A percentile compares a stretch with the other conserved stretches of the same genome.
Conservation (phyloP, 768 basidiomycete species). For the Sarcodon sp. region DNA sequence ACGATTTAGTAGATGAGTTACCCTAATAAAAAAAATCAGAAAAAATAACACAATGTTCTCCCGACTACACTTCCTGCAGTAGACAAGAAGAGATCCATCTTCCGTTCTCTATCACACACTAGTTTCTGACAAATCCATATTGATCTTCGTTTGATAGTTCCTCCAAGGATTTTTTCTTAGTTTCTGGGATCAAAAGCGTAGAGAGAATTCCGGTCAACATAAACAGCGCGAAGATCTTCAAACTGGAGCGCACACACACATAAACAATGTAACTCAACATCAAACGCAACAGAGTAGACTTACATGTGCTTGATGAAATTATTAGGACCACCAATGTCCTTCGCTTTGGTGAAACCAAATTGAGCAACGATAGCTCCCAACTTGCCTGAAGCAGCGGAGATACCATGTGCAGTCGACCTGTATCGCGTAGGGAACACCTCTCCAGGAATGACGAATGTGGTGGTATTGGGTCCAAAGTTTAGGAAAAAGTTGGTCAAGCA, state of each 20-base stretch:
- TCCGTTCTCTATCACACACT: too few species aligned
- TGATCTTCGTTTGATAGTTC: conserved; percentile 66
- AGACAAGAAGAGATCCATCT: too few species aligned
- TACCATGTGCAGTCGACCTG: conserved; percentile 75
- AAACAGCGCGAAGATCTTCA: conserved; percentile 77
- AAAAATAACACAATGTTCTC: too few species aligned
- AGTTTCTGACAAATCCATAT: conserved; percentile 34
- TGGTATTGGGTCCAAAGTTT: conserved; percentile 77
- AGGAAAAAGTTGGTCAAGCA: conserved; percentile 86
- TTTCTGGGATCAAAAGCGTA: conserved; percentile 71
- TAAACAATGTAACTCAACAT: not conserved
- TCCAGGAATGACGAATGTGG: conserved; percentile 72
- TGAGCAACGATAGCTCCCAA: conserved; percentile 74
- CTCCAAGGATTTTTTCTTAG: conserved; percentile 53
- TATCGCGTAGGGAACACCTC: conserved; percentile 85
- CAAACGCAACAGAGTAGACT: conserved; percentile 13
- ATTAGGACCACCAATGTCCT: conserved; percentile 58
- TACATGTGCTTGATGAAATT: conserved; percentile 58
- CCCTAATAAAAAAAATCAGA: too few species aligned
- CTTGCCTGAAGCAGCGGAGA: conserved; percentile 76
- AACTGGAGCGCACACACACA: conserved; percentile 17
- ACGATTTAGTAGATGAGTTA: too few species aligned
- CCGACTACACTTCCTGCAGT: too few species aligned
- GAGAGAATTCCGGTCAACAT: conserved; percentile 81
- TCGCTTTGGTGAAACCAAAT: conserved; percentile 58